Base-by-base conservation (phyloP, 2,329 filamentous ascomycete genomes). In the Colletotrichum spaethianum region DNA sequence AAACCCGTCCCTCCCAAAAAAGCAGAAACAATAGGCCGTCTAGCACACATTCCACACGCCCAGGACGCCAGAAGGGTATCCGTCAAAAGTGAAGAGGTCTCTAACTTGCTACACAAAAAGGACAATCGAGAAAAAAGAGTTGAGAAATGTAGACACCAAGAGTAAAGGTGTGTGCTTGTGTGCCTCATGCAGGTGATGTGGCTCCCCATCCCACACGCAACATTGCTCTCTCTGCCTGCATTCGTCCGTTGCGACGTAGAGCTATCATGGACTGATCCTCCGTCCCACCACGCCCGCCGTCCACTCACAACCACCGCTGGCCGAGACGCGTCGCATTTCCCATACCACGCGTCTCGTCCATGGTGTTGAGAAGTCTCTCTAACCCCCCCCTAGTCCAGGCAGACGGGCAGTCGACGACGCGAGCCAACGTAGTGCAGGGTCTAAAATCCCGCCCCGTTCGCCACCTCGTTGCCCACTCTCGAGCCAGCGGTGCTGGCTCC, bases 51-150 rank as follows among this genome's bases (percentile, higher is more conserved):
- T n/a, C 46, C 67, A 60, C 67, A 50, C 50, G 61, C 70, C 70
- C 11, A 52, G 70, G 70, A 70, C 66, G 70, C 70, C 70, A 52
- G 56, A 72, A 71, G 70, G 70, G 70, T 73, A 73, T 73, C 67
- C 70, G 33, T 71, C 70, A 61, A 55, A 53, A 48, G 42, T 46
- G 38, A 63, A 67, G 36, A 48, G 53, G 46, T 66, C 28, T 60
- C 59, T 72, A 59, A 59, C 69, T 57, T 69, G 65, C 65, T 69
- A 60, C 56, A 56, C 46, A 23, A 36, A 26, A 57, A 5, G 16
- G 28, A 44, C 36, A 33, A 31, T 16, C 44, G 40, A 52, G 6
- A 33, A 57, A 23, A 20, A 20, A 16, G 4, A 48, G n/a, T 23
- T 28, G 38, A 40, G 20, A 12, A 55, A 38, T 44, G 46, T 38